Evolutionary conservation across 2,329 filamentous ascomycete genomes (phyloP).

Genomic region (Epichloe gansuensis): DNA sequence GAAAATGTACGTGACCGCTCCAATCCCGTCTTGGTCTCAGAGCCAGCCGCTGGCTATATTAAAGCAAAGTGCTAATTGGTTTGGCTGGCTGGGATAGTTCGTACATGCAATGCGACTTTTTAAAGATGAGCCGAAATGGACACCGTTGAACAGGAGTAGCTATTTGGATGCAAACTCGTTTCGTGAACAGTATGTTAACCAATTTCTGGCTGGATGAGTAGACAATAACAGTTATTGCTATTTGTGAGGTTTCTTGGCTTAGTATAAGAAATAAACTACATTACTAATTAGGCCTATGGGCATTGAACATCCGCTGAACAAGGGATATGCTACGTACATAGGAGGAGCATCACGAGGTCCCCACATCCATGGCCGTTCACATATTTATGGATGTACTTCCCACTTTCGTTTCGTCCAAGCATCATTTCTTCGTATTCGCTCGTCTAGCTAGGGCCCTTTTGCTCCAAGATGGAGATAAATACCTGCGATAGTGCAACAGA

Average conservation of each 20-base stretch:
- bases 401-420: too few relatives aligned
- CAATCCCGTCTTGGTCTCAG: background rate
- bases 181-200: slow-evolving; percentile 61
- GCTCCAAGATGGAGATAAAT: slow-evolving; percentile 6
- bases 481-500: slow-evolving; percentile 10
- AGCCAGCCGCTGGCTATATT: background rate
- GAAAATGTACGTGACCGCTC: slow-evolving; percentile 55
- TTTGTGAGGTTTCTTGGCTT: too few relatives aligned
- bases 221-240: too few relatives aligned
- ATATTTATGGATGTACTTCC: too few relatives aligned
- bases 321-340: background rate
- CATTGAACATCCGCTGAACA: background rate
- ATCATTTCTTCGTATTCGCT: background rate
- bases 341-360: background rate
- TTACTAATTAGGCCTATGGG: too few relatives aligned
- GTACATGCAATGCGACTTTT: slow-evolving; percentile 93
- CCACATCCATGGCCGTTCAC: background rate
- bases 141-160: slow-evolving; percentile 66
- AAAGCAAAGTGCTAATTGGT: background rate
- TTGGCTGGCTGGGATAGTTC: slow-evolving; percentile 43
- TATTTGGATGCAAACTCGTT: slow-evolving; percentile 70
- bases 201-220: slow-evolving; percentile 19
- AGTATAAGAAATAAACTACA: too few relatives aligned
- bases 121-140: slow-evolving; percentile 99
- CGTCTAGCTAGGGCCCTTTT: background rate